Evolutionary conservation across 305 asterid genomes (phyloP), one percentile per base, ranked within the genome.

Genomic region (Fraxinus ornus): DNA sequence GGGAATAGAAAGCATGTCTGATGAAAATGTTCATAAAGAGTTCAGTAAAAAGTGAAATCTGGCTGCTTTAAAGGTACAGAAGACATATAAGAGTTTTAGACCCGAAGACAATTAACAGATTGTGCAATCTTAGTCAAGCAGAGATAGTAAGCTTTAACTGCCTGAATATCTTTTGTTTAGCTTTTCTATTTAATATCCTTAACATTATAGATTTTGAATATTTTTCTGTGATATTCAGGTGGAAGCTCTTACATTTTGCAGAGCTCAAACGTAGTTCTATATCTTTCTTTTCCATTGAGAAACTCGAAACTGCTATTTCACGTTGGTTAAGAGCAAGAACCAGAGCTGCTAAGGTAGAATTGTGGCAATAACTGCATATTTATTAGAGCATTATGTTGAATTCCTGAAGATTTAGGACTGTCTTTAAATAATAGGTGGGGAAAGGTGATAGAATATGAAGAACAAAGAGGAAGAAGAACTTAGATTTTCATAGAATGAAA

Each of bases 91-190:
- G 83, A 95, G 98, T 86, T 95, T 95, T 78, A 88, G 98, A 95
- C 95, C 0, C 86, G 98, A 83, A 91, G 98, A 86, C 94, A 89
- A 39, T 89, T 95, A 13, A 98, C 98, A 19, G 98, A 95, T 85
- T 95, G 98, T 83, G 98, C 98, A 1, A 98, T 95, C 80, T 87
- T 95, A 13, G 98, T 89, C 35, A 98, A 92, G 89, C 97, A 95
- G 76, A 90, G 94, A 92, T 94, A 97, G 98, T 93, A 36, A 36
- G 41, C 41, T 36, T 35, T 6, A 36, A 36, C 41, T 36, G 41
- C 41, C 41, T 36, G 7, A 35, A 3, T 35, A 3, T 35, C 32
- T 4, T 35, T 35, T 35, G 26, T 4, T 35, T 70, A 17, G 15
- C 3, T 36, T 36, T 36, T 36, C 41, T 7, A 6, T 36, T 28